phyloP scores from a whole-genome alignment of 345 rosid genomes.

The Populus tremula region DNA sequence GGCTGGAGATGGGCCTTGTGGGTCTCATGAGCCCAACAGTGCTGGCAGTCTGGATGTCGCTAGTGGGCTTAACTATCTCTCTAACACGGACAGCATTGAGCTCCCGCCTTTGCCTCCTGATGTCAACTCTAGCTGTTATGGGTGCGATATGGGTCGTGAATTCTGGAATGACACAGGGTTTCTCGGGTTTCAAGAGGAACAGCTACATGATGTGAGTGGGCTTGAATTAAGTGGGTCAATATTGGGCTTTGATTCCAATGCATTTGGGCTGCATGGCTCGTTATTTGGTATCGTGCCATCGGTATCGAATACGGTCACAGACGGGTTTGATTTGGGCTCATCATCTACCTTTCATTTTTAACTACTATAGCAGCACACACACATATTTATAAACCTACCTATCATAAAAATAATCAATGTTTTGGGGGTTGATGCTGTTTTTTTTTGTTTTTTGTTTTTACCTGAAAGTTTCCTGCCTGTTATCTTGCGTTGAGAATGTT shows the following conservation, averaged over 20 bases:
- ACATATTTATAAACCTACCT: background rate
- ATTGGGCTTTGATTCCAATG: constrained; percentile 31
- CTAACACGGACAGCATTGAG: constrained; percentile 35
- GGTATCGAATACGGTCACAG: constrained; percentile 30
- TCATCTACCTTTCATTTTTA: constrained; percentile 31
- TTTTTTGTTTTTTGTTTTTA: background rate
- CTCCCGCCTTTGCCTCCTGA: constrained; percentile 94
- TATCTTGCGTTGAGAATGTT: background rate
- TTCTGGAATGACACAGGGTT: constrained; percentile 40
- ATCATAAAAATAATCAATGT: background rate
- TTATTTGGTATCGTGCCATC: constrained; percentile 28
- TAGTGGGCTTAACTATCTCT: constrained; percentile 21
- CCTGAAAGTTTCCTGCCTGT: background rate
- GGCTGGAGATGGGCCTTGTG: background rate
- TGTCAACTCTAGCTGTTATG: constrained; percentile 38
- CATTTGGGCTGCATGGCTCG: constrained; percentile 30
- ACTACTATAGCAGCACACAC: background rate
- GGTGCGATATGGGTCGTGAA: constrained; percentile 27
- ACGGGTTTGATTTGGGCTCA: constrained; percentile 46
- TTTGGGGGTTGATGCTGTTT: background rate
- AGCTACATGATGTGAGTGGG: constrained; percentile 1
- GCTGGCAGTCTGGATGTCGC: constrained; percentile 13
- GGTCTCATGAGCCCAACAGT: constrained; percentile 35
- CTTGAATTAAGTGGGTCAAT: constrained; percentile 14
- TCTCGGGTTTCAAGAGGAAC: constrained; percentile 30